Conservation (phyloP, 1,284 basidiomycete species). For the Moesziomyces aphidis region DNA sequence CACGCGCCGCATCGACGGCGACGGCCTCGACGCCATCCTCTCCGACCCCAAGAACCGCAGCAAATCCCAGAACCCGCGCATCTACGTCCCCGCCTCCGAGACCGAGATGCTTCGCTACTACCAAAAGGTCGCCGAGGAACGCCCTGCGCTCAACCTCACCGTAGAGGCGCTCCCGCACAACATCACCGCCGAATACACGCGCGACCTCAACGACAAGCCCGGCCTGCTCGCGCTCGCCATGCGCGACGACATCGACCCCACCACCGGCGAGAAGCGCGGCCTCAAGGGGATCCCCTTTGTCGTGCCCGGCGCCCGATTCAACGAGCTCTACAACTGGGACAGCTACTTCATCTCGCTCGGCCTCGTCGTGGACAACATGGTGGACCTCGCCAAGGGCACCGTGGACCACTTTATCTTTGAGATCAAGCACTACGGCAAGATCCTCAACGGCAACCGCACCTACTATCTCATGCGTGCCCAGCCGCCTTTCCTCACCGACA, state of each 20-base stretch:
- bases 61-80: conserved; percentile 74
- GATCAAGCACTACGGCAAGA: conserved; percentile 95
- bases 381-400: conserved; percentile 94
- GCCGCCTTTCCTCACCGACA: conserved; percentile 97
- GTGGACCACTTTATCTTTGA: conserved; percentile 99
- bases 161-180: conserved; percentile 90
- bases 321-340: conserved; percentile 78
- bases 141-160: conserved; percentile 82
- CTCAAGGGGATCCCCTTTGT: conserved; percentile 93
- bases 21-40: conserved; percentile 94
- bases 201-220: conserved; percentile 91
- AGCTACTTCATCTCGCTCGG: conserved; percentile 93
- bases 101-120: conserved; percentile 95
- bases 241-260: conserved; percentile 79
- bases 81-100: conserved; percentile 93
- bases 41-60: conserved; percentile 87
- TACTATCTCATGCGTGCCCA: conserved; percentile 92
- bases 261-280: conserved; percentile 71
- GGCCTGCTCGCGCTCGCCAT: conserved; percentile 95
- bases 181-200: conserved; percentile 88
- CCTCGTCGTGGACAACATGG: conserved; percentile 90
- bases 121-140: conserved; percentile 69
- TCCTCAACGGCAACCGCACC: conserved; percentile 67
- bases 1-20: conserved; percentile 94
- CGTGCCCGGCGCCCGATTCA: conserved; percentile 96